These are phyloP conservation scores for Microdochium nivale DNA, from an alignment of 2,329 filamentous ascomycete species.

Conservation along the genomic window DNA sequence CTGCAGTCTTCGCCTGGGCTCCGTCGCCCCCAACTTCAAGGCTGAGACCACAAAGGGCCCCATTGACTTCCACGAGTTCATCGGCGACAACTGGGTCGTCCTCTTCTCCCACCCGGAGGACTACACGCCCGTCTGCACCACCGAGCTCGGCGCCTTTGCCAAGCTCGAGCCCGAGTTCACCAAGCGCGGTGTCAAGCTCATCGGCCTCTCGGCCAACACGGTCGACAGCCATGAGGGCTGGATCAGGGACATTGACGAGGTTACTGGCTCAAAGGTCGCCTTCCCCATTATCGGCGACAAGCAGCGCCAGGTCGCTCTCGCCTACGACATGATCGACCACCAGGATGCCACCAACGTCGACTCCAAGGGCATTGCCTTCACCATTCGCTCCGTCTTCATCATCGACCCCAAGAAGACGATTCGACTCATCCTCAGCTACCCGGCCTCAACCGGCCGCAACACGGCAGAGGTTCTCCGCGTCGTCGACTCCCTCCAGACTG, in stretches of 20 bases:
- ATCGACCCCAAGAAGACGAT: constrained; percentile 93
- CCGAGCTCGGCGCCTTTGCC: constrained; percentile 86
- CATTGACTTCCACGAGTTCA: constrained; percentile 77
- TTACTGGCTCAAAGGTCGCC: constrained; percentile 58
- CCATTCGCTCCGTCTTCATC: constrained; percentile 90
- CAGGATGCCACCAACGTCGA: constrained; percentile 77
- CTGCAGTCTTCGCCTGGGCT: constrained; percentile 54
- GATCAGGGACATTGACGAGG: constrained; percentile 84
- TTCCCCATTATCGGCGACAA: constrained; percentile 82
- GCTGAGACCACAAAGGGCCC: constrained; percentile 70
- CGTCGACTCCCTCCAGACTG: constrained; percentile 70
- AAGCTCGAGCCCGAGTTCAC: constrained; percentile 83
- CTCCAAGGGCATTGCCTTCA: constrained; percentile 78
- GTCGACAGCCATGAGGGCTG: constrained; percentile 76
- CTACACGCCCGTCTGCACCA: constrained; percentile 93
- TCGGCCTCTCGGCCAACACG: constrained; percentile 82
- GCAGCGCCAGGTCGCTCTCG: constrained; percentile 63
- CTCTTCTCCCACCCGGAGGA: constrained; percentile 83
- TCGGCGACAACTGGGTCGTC: constrained; percentile 71
- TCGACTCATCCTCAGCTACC: constrained; percentile 86
- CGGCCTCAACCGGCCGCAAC: constrained; percentile 82
- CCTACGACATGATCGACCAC: constrained; percentile 79
- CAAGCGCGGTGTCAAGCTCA: constrained; percentile 82
- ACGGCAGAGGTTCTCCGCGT: constrained; percentile 71
- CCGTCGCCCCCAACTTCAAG: constrained; percentile 70